phyloP scores from a whole-genome alignment of 2,329 filamentous ascomycete species.

The Endothia cerciana region DNA sequence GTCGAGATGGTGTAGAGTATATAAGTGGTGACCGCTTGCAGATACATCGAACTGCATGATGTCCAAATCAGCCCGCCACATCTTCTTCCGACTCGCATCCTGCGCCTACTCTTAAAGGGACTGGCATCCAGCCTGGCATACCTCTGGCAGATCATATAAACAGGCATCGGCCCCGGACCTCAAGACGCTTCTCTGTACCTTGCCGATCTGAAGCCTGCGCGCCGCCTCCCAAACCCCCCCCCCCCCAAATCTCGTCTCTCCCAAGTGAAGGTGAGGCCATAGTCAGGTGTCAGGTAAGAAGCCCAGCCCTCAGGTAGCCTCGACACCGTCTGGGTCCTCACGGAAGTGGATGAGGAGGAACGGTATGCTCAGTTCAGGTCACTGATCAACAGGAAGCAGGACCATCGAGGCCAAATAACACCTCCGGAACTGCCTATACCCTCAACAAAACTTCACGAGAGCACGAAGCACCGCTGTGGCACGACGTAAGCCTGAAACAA shows the following conservation, averaged over 20 bases:
- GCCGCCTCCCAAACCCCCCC: too few relatives aligned
- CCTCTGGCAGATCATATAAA: conserved; percentile 16
- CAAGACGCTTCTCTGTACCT: conserved; percentile 1
- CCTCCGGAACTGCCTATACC: background rate
- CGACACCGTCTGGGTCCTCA: too few relatives aligned
- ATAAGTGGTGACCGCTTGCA: conserved; percentile 14
- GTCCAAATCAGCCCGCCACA: background rate
- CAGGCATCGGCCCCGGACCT: background rate
- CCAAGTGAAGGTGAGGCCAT: conserved; percentile 7
- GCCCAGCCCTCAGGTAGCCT: background rate
- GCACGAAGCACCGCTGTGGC: background rate
- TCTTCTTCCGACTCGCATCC: conserved; percentile 19
- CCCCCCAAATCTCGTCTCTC: too few relatives aligned
- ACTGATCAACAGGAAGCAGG: background rate
- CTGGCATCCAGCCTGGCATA: conserved; percentile 16
- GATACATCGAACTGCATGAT: conserved; percentile 13
- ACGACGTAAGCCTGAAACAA: background rate
- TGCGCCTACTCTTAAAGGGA: conserved; percentile 8
- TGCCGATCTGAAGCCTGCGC: conserved; percentile 14
- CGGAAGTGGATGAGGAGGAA: too few relatives aligned
- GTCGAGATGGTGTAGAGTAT: conserved; percentile 23
- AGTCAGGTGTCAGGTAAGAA: conserved; percentile 10
- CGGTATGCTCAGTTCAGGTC: background rate
- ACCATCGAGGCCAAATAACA: background rate
- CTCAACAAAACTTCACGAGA: background rate